Evolutionary conservation across 2,329 filamentous ascomycete species (phyloP).

Genomic region (Neofusicoccum ribis): DNA sequence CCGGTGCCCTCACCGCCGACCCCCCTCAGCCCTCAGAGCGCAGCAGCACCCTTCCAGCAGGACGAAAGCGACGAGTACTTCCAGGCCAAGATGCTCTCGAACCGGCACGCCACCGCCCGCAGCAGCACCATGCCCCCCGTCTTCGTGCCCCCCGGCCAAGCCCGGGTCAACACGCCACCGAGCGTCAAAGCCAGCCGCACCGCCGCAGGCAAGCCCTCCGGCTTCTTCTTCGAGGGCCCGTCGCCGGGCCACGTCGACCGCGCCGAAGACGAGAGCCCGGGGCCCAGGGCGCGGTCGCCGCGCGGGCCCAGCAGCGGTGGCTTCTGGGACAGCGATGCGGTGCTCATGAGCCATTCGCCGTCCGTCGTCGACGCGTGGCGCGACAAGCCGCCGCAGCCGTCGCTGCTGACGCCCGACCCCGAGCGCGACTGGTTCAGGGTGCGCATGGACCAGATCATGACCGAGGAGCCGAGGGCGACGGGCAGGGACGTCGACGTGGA

Average conservation of each 20-base stretch:
- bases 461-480: background rate
- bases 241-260: conserved; percentile 7
- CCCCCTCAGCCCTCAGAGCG: background rate
- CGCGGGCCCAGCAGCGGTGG: conserved; percentile 19
- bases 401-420: background rate
- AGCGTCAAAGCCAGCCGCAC: conserved; percentile 27
- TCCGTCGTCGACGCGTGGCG: background rate
- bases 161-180: conserved; percentile 32
- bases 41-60: background rate
- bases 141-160: conserved; percentile 31
- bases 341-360: conserved; percentile 35
- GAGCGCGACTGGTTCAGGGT: conserved; percentile 21
- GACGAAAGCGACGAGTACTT: background rate
- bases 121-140: conserved; percentile 22
- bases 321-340: conserved; percentile 37
- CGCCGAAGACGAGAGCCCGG: too few relatives aligned
- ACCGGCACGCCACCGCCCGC: background rate
- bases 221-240: conserved; percentile 34
- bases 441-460: conserved; percentile 1
- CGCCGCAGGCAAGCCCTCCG: conserved; percentile 27
- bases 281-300: too few relatives aligned
- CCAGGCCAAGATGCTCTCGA: background rate
- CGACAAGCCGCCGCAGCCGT: background rate
- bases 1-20: background rate
- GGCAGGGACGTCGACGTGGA: background rate